Conservation (phyloP, 768 basidiomycete species). For the Atractiella rhizophila region DNA sequence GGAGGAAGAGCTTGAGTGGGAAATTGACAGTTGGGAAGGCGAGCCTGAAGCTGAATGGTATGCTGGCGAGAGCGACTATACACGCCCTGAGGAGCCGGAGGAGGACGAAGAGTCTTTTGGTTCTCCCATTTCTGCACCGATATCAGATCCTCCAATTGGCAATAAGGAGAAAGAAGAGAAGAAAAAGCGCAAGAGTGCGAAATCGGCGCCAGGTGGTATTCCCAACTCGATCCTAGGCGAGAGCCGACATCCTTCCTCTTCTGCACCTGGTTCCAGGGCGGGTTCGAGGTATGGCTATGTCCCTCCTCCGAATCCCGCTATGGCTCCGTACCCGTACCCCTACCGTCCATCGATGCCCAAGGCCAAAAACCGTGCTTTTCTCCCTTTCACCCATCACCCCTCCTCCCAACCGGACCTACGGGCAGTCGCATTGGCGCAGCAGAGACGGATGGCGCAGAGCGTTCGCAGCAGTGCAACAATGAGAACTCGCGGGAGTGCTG, state of each 20-base stretch:
- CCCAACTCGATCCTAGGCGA: too few species aligned
- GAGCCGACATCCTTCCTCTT: neutral
- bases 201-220: too few species aligned
- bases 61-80: neutral
- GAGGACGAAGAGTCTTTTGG: neutral
- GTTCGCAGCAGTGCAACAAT: neutral
- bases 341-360: neutral
- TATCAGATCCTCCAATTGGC: neutral
- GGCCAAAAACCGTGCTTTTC: neutral
- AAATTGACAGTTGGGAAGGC: too few species aligned
- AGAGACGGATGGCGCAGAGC: neutral
- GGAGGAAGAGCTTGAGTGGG: slow-evolving; percentile 1
- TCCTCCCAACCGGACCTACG: slow-evolving; percentile 1
- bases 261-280: neutral
- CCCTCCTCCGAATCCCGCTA: neutral
- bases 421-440: neutral
- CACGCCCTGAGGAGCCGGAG: neutral
- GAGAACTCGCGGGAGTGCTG: neutral
- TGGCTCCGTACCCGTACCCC: neutral
- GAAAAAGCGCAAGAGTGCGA: too few species aligned
- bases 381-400: neutral
- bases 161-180: too few species aligned
- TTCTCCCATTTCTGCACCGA: neutral
- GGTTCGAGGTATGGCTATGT: neutral
- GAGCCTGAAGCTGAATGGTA: too few species aligned